Evolutionary conservation across 441 rosid species (phyloP).

Genomic region (Daphne laureola): DNA sequence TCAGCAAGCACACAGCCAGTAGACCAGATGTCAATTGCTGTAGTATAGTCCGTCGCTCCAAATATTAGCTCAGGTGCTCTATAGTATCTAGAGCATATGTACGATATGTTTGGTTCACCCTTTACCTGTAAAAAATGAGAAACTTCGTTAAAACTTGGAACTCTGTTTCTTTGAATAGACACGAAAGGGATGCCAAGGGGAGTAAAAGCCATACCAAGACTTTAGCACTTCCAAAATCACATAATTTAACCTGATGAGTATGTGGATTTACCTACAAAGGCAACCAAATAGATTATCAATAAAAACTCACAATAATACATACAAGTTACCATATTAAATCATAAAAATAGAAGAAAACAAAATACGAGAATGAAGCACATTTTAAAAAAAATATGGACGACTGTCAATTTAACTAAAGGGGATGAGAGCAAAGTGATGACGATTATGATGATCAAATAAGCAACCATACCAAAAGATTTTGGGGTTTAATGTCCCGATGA

Average conservation of each 20-base stretch:
- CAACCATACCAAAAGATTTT: constrained; percentile 76
- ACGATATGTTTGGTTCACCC: constrained; percentile 96
- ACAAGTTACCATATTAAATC: background rate
- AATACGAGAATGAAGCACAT: no score
- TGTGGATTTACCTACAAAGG: constrained; percentile 83
- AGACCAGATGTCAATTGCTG: constrained; percentile 96
- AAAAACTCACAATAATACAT: background rate
- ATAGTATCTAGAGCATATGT: constrained; percentile 93
- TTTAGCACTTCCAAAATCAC: constrained; percentile 98
- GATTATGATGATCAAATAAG: background rate
- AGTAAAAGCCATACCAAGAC: constrained; percentile 59
- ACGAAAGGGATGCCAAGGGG: no score
- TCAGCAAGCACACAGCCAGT: constrained; percentile 94
- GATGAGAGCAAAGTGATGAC: background rate
- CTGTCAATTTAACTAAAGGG: no score
- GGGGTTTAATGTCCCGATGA: constrained; percentile 98
- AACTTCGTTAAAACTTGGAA: no score
- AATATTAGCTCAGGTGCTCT: constrained; percentile 97
- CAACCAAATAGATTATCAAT: background rate
- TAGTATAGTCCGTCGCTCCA: constrained; percentile 91
- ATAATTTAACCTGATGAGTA: constrained; percentile 91
- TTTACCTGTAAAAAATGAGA: constrained; percentile 50
- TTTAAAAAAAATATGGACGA: no score
- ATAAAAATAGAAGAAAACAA: no score
- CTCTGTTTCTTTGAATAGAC: no score